Evolutionary conservation across 441 rosid species (phyloP).

Genomic region (Hura crepitans): DNA sequence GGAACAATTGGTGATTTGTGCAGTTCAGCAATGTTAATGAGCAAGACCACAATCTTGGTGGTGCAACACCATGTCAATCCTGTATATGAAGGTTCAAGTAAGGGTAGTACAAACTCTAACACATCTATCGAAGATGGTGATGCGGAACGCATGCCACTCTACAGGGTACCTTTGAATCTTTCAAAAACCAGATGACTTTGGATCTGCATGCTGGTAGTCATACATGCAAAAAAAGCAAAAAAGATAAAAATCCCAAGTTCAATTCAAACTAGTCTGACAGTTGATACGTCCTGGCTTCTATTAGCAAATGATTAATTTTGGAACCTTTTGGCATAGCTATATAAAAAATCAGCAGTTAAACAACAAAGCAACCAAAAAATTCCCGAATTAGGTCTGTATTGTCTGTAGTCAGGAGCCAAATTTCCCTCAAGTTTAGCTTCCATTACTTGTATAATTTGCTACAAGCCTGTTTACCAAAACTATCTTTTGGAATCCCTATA

Average conservation of each 20-base stretch:
- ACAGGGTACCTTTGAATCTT: not conserved
- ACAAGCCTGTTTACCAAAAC: constrained; percentile 16
- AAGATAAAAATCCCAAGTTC: not conserved
- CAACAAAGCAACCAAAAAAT: not conserved
- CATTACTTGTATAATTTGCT: constrained; percentile 3
- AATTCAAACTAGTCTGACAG: constrained; percentile 1
- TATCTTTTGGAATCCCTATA: constrained; percentile 13
- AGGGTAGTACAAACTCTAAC: not conserved
- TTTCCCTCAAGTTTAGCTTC: not conserved
- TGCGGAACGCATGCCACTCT: constrained; percentile 12
- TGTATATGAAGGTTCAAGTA: not conserved
- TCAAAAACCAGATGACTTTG: not conserved
- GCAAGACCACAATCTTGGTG: constrained; percentile 38
- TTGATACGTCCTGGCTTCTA: constrained; percentile 3
- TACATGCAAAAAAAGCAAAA: not conserved
- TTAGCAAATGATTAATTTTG: not conserved
- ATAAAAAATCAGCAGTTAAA: not conserved
- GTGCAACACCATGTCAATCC: constrained; percentile 32
- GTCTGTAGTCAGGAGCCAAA: not conserved
- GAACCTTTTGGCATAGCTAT: not conserved
- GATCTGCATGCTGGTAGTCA: constrained; percentile 8
- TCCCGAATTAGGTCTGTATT: not conserved
- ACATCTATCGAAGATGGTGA: not conserved
- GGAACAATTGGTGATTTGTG: constrained; percentile 28
- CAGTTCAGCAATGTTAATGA: constrained; percentile 23